Evolutionary conservation across 805 yeast genomes (phyloP), one percentile per base, ranked within the genome.

Genomic region (Torulaspora indica): DNA sequence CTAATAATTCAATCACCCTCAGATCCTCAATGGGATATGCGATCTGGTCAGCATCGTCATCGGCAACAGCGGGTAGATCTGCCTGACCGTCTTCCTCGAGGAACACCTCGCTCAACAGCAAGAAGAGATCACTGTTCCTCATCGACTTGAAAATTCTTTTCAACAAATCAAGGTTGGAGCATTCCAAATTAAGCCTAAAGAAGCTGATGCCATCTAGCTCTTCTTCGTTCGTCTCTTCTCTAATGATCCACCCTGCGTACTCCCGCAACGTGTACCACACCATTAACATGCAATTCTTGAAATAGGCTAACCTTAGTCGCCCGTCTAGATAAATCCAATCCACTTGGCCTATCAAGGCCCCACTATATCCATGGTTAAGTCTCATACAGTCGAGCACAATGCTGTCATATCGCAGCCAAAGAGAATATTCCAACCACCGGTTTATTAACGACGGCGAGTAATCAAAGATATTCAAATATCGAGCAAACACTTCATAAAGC

Each of bases 351-450:
- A 54, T 29, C 13, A 61, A 30, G 2, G 40, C 17, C 1, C 63
- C 63, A 12, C 47, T 57, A 41, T 54, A 55, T 3, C 43, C 40
- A 35, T 56, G 59, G 36, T 60, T 58, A 8, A 63, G 10, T 25
- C 64, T 38, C 24, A 64, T 31, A 37, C 57, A 54, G 45, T 64
- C 68, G 29, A 60, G 40, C 9, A 57, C 48, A n/a, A 64, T 47
- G 10, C 57, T 43, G 44, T 64, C 68, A 41, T 57, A 62, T 13
- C 61, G 40, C 14, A 63, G 38, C 60, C 63, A 58, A 2, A 51
- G 32, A 3, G 59, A 45, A 40, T 52, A 56, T 5, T 47, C 47
- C 4, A 60, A 37, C 66, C 67, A 64, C 10, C 44, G 23, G 10
- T 43, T 46, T 3, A 60, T 40, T 15, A 60, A 39, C 5, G 45